Percentiles rank a stretch among this genome's conserved stretches.
phyloP scores from a whole-genome alignment of 23 red algal species.

The Gracilariopsis chorda region DNA sequence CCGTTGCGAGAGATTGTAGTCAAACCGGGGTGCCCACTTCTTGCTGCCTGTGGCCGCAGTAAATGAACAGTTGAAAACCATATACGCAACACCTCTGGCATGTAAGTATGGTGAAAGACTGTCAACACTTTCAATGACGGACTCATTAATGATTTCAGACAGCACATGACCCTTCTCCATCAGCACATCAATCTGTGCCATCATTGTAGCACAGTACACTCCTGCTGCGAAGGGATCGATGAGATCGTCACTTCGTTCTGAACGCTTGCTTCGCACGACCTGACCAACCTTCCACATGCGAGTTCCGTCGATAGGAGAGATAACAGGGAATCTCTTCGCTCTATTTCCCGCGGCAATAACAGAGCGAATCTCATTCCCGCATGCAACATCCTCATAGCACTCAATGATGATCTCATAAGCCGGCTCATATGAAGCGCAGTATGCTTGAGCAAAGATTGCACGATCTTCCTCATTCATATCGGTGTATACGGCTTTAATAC shows the following conservation, averaged over 20 bases:
- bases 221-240: slow-evolving; percentile 94
- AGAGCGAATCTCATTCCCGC: slow-evolving; percentile 93
- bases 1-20: slow-evolving; percentile 95
- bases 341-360: slow-evolving; percentile 88
- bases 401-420: slow-evolving; percentile 95
- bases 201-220: slow-evolving; percentile 97
- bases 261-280: slow-evolving; percentile 69
- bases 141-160: slow-evolving; percentile 98
- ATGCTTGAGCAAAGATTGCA: slow-evolving; percentile 85
- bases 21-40: slow-evolving; percentile 98
- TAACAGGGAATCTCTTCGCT: slow-evolving; percentile 75
- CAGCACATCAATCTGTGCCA: slow-evolving; percentile 99
- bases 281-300: slow-evolving; percentile 97
- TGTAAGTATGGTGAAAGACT: slow-evolving; percentile 98
- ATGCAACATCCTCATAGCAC: slow-evolving; percentile 98
- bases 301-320: slow-evolving; percentile 93
- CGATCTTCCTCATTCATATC: slow-evolving; percentile 79
- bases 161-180: slow-evolving; percentile 90
- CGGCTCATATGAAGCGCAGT: slow-evolving; percentile 89
- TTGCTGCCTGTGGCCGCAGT: slow-evolving; percentile 84
- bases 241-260: slow-evolving; percentile 6
- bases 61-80: slow-evolving; percentile 98
- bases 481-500: slow-evolving; percentile 96
- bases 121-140: slow-evolving; percentile 98
- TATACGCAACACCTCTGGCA: slow-evolving; percentile 96